These are phyloP conservation scores for Ramalina peruviana DNA, from an alignment of 495 filamentous ascomycete species.

Conservation along the genomic window DNA sequence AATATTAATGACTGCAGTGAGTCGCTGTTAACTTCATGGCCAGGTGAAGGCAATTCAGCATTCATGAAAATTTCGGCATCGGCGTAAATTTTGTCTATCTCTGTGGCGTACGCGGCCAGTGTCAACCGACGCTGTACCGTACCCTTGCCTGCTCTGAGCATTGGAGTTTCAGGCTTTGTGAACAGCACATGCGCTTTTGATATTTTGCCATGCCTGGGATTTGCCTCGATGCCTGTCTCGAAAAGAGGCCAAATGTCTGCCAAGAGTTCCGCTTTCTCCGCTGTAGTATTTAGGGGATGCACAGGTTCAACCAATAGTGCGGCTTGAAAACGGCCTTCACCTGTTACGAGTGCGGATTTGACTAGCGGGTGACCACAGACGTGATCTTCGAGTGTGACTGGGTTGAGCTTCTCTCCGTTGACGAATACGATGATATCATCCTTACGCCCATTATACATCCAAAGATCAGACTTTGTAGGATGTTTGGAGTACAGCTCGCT, in stretches of 20 bases:
- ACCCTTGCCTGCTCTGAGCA: slow-evolving; percentile 39
- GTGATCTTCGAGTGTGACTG: slow-evolving; percentile 33
- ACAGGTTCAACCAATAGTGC: slow-evolving; percentile 35
- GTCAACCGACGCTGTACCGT: slow-evolving; percentile 35
- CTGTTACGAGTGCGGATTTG: slow-evolving; percentile 37
- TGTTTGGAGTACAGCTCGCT: slow-evolving; percentile 41
- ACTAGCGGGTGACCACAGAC: slow-evolving; percentile 31
- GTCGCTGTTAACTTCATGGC: too few species aligned
- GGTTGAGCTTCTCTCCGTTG: slow-evolving; percentile 48
- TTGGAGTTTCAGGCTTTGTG: slow-evolving; percentile 32
- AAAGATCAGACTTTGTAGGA: slow-evolving; percentile 30
- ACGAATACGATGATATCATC: slow-evolving; percentile 49
- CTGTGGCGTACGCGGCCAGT: not conserved
- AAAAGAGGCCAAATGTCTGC: slow-evolving; percentile 25
- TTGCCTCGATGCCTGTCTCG: slow-evolving; percentile 25
- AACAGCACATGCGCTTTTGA: slow-evolving; percentile 22
- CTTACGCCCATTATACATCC: slow-evolving; percentile 34
- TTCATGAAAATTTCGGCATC: too few species aligned
- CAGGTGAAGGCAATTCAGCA: too few species aligned
- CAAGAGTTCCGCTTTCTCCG: slow-evolving; percentile 18
- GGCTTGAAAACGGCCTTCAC: slow-evolving; percentile 32
- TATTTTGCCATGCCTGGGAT: slow-evolving; percentile 2
- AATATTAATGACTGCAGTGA: too few species aligned
- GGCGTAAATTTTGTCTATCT: slow-evolving; percentile 18
- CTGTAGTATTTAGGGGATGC: not conserved